Evolutionary conservation across 1,139 yeast genomes (phyloP), one percentile per base, ranked within the genome.

Genomic region (Sugiyamaella paludigena): DNA sequence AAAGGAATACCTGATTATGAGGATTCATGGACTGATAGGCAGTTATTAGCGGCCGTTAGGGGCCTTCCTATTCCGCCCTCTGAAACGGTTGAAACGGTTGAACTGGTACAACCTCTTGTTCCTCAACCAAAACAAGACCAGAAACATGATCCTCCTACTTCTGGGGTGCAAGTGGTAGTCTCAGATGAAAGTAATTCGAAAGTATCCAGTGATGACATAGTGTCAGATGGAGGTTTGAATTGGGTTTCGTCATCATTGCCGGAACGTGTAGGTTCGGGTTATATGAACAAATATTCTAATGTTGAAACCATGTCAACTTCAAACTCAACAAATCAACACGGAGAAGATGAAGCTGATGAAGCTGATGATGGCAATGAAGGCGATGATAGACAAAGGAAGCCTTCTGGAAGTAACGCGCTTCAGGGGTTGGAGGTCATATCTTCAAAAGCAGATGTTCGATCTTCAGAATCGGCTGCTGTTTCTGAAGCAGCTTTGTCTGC

Each of bases 1-100:
- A 85, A 91, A 2, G 98, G 98, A 0, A 71, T 92, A 46, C 88
- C 87, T 60, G 96, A 88, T 61, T 87, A 77, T 62, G 83, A 85
- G 52, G 80, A 76, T n/a, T 58, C 67, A 24, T 87, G 96, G 96
- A 70, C 81, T 1, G 87, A 84, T 57, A 79, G 80, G 4, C 88
- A 87, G 65, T 67, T 91, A 28, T 64, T 84, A 32, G 67, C 79
- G 8, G 75, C 83, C 33, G 69, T 87, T 26, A 50, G 64, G n/a
- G 69, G 69, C 10, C 55, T 59, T 36, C 61, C 66, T 11, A 50
- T 60, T 9, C 59, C 63, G n/a, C 52, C 51, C 2, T 13, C n/a
- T 7, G 41, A 24, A 9, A 7, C 33, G 6, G 40, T 4, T 10
- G 40, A 16, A 11, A 12, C 4, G 10, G 40, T 13, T 13, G 34